A percentile compares a stretch with the other conserved stretches of the same genome.
Evolutionary conservation across 169 alveolate genomes (phyloP).

Genomic region (Eimeria brunetti): DNA sequence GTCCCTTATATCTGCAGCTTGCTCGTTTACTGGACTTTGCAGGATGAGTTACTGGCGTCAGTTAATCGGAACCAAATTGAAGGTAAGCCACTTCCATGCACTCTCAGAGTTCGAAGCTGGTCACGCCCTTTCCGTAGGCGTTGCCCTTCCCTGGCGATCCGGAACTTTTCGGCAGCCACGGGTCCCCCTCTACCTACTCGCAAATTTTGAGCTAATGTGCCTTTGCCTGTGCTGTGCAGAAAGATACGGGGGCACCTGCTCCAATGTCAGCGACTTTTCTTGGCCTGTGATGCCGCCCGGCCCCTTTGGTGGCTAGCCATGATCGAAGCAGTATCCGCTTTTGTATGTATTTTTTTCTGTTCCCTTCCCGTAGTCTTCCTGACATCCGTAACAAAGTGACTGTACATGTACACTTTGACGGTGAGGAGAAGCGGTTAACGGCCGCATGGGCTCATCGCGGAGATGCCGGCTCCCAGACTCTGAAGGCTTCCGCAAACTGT

Average conservation of each 20-base stretch:
- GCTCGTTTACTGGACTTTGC: not conserved
- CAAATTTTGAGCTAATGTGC: not conserved
- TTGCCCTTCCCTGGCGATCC: not conserved
- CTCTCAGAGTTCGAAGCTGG: not conserved
- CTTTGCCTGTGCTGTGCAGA: slow-evolving; percentile 59
- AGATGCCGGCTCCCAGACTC: not conserved
- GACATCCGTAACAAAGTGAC: not conserved
- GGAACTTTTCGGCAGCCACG: not conserved
- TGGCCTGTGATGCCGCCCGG: slow-evolving; percentile 83
- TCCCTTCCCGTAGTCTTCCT: not conserved
- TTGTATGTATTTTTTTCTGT: not conserved
- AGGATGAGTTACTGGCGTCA: slow-evolving; percentile 60
- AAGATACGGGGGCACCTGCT: slow-evolving; percentile 83
- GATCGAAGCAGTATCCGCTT: not conserved
- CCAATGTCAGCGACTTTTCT: slow-evolving; percentile 81
- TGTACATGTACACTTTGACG: not conserved
- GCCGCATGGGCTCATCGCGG: not conserved
- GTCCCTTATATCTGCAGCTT: not conserved
- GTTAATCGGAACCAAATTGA: slow-evolving; percentile 32
- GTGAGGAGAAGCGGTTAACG: not conserved
- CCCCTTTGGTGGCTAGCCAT: slow-evolving; percentile 51
- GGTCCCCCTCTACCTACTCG: not conserved
- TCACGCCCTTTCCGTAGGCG: not conserved
- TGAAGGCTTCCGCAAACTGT: not conserved
- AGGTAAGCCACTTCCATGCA: slow-evolving; percentile 6